These are phyloP conservation scores for Epichloe sylvatica DNA, from an alignment of 2,329 filamentous ascomycete species.

Conservation along the genomic window DNA sequence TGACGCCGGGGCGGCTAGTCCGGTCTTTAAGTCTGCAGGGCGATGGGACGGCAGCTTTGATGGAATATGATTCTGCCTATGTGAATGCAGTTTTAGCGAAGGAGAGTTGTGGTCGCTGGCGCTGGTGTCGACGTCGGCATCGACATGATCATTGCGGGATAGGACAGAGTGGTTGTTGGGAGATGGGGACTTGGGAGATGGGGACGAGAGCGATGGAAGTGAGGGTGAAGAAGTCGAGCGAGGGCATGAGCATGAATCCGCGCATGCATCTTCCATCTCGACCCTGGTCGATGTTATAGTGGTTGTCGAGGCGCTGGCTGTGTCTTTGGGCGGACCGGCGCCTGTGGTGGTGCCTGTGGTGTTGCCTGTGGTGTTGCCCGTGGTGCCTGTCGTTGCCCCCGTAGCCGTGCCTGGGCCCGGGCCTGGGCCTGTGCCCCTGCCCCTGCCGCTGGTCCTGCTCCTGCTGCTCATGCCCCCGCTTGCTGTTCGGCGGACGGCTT, in stretches of 20 bases:
- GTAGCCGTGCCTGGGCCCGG: background rate
- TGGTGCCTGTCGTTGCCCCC: background rate
- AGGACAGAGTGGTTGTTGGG: background rate
- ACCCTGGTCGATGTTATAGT: background rate
- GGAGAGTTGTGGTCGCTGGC: background rate
- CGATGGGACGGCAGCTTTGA: slow-evolving; percentile 43
- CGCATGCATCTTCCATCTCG: background rate
- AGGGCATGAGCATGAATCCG: background rate
- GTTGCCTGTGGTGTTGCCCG: background rate
- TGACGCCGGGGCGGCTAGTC: slow-evolving; percentile 11
- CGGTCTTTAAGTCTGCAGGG: slow-evolving; percentile 32
- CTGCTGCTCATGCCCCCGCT: no score
- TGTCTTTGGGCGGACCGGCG: background rate
- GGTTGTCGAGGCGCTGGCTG: background rate
- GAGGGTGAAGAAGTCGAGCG: background rate
- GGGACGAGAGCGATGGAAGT: background rate
- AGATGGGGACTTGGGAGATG: background rate
- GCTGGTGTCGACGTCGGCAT: background rate
- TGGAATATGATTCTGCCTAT: slow-evolving; percentile 39
- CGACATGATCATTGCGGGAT: background rate
- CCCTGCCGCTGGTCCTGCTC: background rate
- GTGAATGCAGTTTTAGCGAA: slow-evolving; percentile 23
- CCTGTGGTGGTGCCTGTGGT: background rate
- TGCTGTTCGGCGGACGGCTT: background rate
- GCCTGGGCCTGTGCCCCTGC: background rate